Evolutionary conservation across 2,329 filamentous ascomycete species (phyloP), one percentile per base, ranked within the genome.

Genomic region (Zymoseptoria pseudotritici): DNA sequence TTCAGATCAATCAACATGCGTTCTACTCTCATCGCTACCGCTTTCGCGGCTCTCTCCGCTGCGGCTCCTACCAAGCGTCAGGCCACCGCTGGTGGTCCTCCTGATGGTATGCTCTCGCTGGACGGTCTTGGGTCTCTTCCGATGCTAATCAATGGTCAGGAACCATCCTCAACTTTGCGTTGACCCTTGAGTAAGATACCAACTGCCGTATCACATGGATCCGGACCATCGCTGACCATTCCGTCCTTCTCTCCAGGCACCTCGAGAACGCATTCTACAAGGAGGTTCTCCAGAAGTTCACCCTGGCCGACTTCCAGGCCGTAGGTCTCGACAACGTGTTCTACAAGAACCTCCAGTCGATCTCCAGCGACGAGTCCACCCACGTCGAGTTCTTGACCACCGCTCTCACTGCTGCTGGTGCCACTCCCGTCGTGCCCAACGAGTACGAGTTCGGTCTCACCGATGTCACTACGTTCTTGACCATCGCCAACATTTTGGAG

Each of bases 201-300:
- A 24, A 24, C n/a, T n/a, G n/a, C n/a, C n/a, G 5, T 24, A 24
- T 5, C 74, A 78, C 65, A 5, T 3, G 22, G 2, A 5, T 24
- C 22, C 22, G 22, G 5, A 26, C 7, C 24, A 4, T 8, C 6
- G 8, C 67, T 78, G 31, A 77, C 75, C 8, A 74, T 78, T 2
- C 76, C 77, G 68, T 8, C 4, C 5, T 26, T 26, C 24, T 26
- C 24, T 26, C 5, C 24, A 26, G 24, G 24, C 74, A 78, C 65
- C 70, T 77, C 29, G 86, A 89, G 73, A 76, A 82, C 62, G 78
- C 77, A 58, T 88, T 88, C 75, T 89, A 89, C 74, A 74, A 76
- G 46, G 70, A 86, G 54, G 85, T 81, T 46, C 76, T 88, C 4
- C 71, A 75, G 60, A 85, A 83, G 66, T 88, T 82, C 76, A 79